Percentiles rank a stretch among this genome's conserved stretches.
These are phyloP conservation scores for Neurospora cerealis DNA, from an alignment of 495 filamentous ascomycete genomes.

Conservation along the genomic window DNA sequence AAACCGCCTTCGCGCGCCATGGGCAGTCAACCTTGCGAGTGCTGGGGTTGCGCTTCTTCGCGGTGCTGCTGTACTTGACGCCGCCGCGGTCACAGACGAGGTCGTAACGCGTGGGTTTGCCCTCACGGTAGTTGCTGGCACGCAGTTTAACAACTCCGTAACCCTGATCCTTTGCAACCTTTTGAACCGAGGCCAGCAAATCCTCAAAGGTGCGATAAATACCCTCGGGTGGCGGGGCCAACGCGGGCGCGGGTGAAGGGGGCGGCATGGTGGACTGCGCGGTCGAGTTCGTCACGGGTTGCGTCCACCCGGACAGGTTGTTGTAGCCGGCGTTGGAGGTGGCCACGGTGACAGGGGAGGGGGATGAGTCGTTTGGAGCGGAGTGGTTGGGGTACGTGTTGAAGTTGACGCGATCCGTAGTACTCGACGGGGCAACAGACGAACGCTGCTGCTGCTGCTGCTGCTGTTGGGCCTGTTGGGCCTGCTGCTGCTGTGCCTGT, in stretches of 20 bases:
- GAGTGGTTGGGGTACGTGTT: slow-evolving; percentile 24
- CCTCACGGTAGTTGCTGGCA: slow-evolving; percentile 41
- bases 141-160: slow-evolving; percentile 42
- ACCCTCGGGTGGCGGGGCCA: slow-evolving; percentile 38
- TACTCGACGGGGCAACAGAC: slow-evolving; percentile 10
- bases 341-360: slow-evolving; percentile 28
- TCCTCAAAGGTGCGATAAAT: slow-evolving; percentile 38
- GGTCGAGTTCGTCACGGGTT: slow-evolving; percentile 13
- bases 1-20: slow-evolving; percentile 43
- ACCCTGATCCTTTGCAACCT: slow-evolving; percentile 38
- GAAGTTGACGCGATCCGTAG: slow-evolving; percentile 20
- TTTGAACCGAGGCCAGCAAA: slow-evolving; percentile 32
- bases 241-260: slow-evolving; percentile 21
- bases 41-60: slow-evolving; percentile 42
- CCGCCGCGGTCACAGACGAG: slow-evolving; percentile 43
- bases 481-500: slow-evolving; percentile 12
- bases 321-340: slow-evolving; percentile 21
- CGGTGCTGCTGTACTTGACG: slow-evolving; percentile 44
- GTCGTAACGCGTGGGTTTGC: slow-evolving; percentile 41
- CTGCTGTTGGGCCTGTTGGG: slow-evolving; percentile 16
- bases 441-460: slow-evolving; percentile 19
- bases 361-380: slow-evolving; percentile 21
- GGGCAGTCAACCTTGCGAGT: slow-evolving; percentile 44
- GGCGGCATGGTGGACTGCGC: slow-evolving; percentile 20
- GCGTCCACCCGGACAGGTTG: slow-evolving; percentile 16